Conservation (phyloP, 176 grass and related monocot species). For the Alloteropsis semialata region DNA sequence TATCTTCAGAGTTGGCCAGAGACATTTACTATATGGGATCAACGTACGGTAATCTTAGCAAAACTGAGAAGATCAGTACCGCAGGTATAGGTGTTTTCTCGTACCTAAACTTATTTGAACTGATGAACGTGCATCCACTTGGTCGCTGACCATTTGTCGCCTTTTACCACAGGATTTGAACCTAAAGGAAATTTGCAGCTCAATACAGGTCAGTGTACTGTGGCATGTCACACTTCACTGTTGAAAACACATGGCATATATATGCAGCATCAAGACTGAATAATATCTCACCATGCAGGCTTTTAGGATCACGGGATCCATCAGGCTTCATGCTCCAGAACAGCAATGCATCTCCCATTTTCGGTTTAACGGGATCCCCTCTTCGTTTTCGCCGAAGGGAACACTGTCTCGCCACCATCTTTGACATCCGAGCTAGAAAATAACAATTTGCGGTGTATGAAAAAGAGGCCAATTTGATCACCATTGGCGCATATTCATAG, state of each 20-base stretch:
- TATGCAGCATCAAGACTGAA: neutral
- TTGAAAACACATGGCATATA: neutral
- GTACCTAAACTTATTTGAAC: constrained; percentile 47
- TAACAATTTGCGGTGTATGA: constrained; percentile 24
- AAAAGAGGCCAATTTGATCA: constrained; percentile 31
- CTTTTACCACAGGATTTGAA: constrained; percentile 74
- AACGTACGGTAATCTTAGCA: neutral
- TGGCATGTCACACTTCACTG: neutral
- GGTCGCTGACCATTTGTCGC: constrained; percentile 91
- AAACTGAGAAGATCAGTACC: constrained; percentile 25
- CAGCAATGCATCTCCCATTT: constrained; percentile 94
- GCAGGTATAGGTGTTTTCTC: neutral
- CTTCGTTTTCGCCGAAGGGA: constrained; percentile 70
- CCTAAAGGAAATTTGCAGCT: constrained; percentile 47
- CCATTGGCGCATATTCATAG: neutral
- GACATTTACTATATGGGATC: neutral
- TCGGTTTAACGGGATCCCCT: constrained; percentile 84
- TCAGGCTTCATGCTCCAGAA: constrained; percentile 99
- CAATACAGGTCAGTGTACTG: constrained; percentile 23
- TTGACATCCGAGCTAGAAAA: constrained; percentile 81
- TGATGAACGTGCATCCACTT: constrained; percentile 85
- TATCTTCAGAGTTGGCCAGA: neutral
- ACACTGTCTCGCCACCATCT: constrained; percentile 90
- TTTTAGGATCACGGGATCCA: constrained; percentile 64
- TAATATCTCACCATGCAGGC: constrained; percentile 74